Evolutionary conservation across 2,329 filamentous ascomycete species (phyloP), one percentile per base, ranked within the genome.

Genomic region (Leptographium flavum): DNA sequence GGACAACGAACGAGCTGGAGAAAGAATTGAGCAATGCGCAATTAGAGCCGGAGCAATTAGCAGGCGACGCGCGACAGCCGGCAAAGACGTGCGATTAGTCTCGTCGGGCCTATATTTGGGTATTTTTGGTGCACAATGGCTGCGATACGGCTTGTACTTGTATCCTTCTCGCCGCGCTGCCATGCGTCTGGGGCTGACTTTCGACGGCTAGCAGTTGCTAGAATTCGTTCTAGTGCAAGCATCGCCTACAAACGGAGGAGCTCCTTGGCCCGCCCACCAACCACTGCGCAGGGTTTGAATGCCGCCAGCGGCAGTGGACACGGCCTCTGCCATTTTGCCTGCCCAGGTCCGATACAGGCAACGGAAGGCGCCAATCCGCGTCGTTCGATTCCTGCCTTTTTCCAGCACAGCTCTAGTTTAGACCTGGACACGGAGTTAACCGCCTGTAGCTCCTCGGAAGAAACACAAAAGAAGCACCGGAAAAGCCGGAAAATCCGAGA

Each of bases 311-410:
- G 22, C 15, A 21, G 21, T 27, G 31, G 19, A 11, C 25, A n/a
- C n/a, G n/a, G n/a, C n/a, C n/a, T n/a, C n/a, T n/a, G 33, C 14
- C 11, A 22, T n/a, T n/a, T n/a, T 23, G 35, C 30, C 21, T 27
- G 39, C 39, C 19, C 4, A 42, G n/a, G 13, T 47, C 49, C 49
- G 45, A 47, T 46, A 40, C 45, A 48, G 47, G 43, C 22, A 8
- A 30, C 46, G 47, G 50, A 37, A 46, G 30, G 32, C 22, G 38
- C 50, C 39, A 49, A 47, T 46, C 50, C 48, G 50, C 37, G 33
- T 52, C 47, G 50, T 50, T 47, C 50, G 48, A 52, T 50, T 49
- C 28, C 40, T 8, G 43, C 38, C 27, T 7, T 13, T n/a, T n/a
- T n/a, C n/a, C n/a, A n/a, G n/a, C n/a, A n/a, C n/a, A n/a, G n/a